phyloP scores from a whole-genome alignment of 441 rosid species.

The Hura crepitans region DNA sequence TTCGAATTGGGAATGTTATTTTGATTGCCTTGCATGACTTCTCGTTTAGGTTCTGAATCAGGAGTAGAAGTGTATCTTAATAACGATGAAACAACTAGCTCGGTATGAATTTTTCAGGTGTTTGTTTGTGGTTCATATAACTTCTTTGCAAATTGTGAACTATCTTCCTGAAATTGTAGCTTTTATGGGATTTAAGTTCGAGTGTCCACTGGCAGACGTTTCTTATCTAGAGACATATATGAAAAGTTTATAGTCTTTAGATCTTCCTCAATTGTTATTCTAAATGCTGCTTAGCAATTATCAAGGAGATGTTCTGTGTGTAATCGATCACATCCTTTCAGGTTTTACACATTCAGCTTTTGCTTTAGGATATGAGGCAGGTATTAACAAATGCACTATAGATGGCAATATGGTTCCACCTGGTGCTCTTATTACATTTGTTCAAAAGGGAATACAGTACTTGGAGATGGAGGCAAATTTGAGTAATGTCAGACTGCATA shows the following conservation, averaged over 20 bases:
- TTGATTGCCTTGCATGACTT: not conserved
- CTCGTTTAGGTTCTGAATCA: not conserved
- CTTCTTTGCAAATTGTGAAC: not conserved
- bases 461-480: conserved; percentile 98
- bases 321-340: conserved; percentile 30
- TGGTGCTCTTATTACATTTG: conserved; percentile 81
- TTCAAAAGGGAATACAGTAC: conserved; percentile 92
- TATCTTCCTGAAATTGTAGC: not conserved
- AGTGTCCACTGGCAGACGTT: not conserved
- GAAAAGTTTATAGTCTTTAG: not conserved
- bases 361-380: conserved; percentile 93
- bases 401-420: conserved; percentile 98
- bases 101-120: not conserved
- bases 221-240: not conserved
- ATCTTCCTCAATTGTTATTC: not conserved
- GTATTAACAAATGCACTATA: conserved; percentile 75
- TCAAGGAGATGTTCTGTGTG: conserved; percentile 11
- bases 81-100: not conserved
- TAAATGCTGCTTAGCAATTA: not conserved
- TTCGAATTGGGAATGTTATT: not conserved
- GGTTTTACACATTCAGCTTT: conserved; percentile 92
- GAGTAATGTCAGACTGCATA: conserved; percentile 59
- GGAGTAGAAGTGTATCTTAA: not conserved
- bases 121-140: not conserved
- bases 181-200: not conserved